Conservation (phyloP, 345 rosid genomes). For the Zanthoxylum bungeanum region DNA sequence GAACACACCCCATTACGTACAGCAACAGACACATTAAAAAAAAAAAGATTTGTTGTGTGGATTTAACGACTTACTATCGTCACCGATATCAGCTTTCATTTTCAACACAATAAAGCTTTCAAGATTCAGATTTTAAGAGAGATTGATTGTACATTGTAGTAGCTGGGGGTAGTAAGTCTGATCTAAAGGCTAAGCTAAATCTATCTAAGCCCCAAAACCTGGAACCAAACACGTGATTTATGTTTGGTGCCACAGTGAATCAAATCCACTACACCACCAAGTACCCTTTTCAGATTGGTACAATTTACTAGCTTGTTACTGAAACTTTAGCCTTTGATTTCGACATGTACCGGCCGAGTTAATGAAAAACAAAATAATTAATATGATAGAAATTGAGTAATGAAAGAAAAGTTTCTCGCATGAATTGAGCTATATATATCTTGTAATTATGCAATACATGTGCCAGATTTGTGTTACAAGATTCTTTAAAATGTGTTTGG, state of each 20-base stretch:
- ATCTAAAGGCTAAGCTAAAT: too few relatives aligned
- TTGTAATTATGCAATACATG: neutral
- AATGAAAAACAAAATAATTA: neutral
- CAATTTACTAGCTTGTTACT: neutral
- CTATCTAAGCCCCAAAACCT: too few relatives aligned
- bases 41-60: neutral
- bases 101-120: neutral
- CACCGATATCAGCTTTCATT: neutral
- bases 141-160: neutral
- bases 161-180: neutral
- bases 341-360: neutral
- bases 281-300: neutral
- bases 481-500: too few relatives aligned
- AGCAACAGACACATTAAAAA: neutral
- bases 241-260: neutral
- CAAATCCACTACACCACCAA: neutral
- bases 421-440: neutral
- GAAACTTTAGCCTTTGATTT: neutral
- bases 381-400: neutral
- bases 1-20: neutral
- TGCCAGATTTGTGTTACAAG: neutral
- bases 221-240: slow-evolving; percentile 6
- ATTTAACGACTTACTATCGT: slow-evolving; percentile 5
- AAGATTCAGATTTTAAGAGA: neutral
- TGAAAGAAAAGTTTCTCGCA: too few relatives aligned